A percentile compares a stretch with the other conserved stretches of the same genome.
Conservation (phyloP, 1,284 basidiomycete genomes). For the Ceratobasidium sp. region DNA sequence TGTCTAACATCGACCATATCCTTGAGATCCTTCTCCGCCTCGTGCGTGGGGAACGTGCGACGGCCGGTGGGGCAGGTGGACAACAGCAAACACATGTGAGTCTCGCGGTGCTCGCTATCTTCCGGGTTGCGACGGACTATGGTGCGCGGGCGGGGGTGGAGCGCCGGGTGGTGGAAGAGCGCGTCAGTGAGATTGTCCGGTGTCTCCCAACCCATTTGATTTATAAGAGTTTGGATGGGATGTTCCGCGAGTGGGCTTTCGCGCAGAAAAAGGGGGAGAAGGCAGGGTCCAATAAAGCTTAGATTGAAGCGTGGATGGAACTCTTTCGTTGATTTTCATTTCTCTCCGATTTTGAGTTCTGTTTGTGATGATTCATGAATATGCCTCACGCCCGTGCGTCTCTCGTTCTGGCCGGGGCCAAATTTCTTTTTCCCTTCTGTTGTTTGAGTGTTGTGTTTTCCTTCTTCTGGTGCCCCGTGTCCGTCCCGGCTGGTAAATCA, state of each 20-base stretch:
- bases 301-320: conserved; percentile 17
- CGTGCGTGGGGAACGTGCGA: conserved; percentile 87
- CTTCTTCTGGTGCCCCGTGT: neutral
- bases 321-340: neutral
- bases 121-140: conserved; percentile 85
- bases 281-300: conserved; percentile 30
- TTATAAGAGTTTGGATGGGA: conserved; percentile 90
- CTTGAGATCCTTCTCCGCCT: conserved; percentile 91
- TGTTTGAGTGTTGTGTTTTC: neutral
- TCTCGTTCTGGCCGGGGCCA: conserved; percentile 4
- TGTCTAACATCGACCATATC: conserved; percentile 86
- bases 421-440: neutral
- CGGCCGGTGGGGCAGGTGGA: conserved; percentile 61
- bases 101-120: conserved; percentile 90
- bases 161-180: conserved; percentile 78
- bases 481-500: neutral
- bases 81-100: conserved; percentile 91
- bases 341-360: neutral
- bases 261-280: conserved; percentile 44
- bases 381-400: too few relatives aligned
- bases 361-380: too few relatives aligned
- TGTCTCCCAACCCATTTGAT: conserved; percentile 86
- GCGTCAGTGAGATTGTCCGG: conserved; percentile 89
- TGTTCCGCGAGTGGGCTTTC: conserved; percentile 86
- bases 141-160: conserved; percentile 78